Evolutionary conservation across 1,139 yeast genomes (phyloP).

Genomic region (Geotrichum klebahnii): DNA sequence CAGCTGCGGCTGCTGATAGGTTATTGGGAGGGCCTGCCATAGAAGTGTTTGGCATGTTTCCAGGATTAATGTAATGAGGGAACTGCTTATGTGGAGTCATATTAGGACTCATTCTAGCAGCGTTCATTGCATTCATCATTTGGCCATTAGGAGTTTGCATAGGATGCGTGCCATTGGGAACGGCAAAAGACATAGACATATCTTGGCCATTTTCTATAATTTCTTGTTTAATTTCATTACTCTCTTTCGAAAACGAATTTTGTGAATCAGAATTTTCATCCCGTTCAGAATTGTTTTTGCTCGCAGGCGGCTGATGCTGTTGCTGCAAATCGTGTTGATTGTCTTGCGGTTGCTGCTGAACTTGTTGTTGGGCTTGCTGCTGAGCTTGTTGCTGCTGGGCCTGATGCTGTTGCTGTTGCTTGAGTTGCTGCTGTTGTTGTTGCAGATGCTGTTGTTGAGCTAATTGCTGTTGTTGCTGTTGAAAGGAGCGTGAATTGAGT

Average conservation of each 20-base stretch:
- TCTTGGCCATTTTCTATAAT: neutral
- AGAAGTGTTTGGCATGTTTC: neutral
- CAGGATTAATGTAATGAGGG: slow-evolving; percentile 1
- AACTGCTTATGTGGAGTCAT: slow-evolving; percentile 6
- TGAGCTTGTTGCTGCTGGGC: no score
- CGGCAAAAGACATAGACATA: slow-evolving; percentile 1
- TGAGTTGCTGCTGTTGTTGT: slow-evolving; percentile 18
- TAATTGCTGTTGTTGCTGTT: slow-evolving; percentile 18
- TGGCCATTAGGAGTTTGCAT: slow-evolving; percentile 4
- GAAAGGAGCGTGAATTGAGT: slow-evolving; percentile 4
- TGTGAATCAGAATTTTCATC: neutral
- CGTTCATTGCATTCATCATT: neutral
- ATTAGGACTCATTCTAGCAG: slow-evolving; percentile 9
- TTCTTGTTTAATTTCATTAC: slow-evolving; percentile 11
- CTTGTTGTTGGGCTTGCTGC: slow-evolving; percentile 14
- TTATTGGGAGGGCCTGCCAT: slow-evolving; percentile 4
- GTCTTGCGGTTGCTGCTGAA: slow-evolving; percentile 12
- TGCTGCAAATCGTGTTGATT: slow-evolving; percentile 14
- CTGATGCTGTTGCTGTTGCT: slow-evolving; percentile 22
- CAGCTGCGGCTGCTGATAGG: slow-evolving; percentile 12
- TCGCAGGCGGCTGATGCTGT: slow-evolving; percentile 20
- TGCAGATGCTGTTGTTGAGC: slow-evolving; percentile 4
- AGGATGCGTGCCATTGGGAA: slow-evolving; percentile 22
- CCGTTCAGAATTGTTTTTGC: slow-evolving; percentile 10
- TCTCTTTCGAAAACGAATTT: slow-evolving; percentile 13